These are phyloP conservation scores for Phoenix roebelenii DNA, from an alignment of 176 grass and related monocot genomes.

Conservation along the genomic window DNA sequence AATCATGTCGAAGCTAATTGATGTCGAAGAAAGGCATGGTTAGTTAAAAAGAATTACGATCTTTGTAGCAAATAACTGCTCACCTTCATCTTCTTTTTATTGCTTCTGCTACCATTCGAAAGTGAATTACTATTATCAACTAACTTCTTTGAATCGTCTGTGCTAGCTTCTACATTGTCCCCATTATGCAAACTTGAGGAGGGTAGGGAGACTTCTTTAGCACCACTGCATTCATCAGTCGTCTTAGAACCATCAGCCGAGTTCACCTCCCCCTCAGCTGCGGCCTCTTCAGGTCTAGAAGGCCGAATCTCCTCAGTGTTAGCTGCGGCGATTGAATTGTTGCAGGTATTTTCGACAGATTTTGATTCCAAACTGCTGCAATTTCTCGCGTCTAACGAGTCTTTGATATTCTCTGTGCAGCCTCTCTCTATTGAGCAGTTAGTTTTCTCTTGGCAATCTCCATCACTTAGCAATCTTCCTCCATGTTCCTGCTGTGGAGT, in stretches of 20 bases:
- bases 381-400: not conserved
- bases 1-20: not conserved
- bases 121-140: conserved; percentile 5
- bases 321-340: conserved; percentile 19
- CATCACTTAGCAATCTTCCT: conserved; percentile 16
- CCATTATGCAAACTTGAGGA: not conserved
- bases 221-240: conserved; percentile 26
- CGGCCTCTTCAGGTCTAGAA: conserved; percentile 2
- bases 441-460: conserved; percentile 26
- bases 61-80: not conserved
- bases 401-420: not conserved
- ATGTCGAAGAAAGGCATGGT: too few relatives aligned
- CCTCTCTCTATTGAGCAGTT: not conserved
- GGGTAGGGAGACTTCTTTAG: conserved; percentile 18
- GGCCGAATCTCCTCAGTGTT: conserved; percentile 1
- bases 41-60: too few relatives aligned
- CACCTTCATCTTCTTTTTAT: conserved; percentile 41
- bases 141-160: conserved; percentile 4
- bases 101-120: conserved; percentile 16
- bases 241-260: conserved; percentile 24
- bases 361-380: conserved; percentile 6
- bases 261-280: conserved; percentile 28
- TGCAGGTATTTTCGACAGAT: conserved; percentile 29
- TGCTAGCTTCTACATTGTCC: not conserved
- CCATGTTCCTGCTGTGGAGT: conserved; percentile 25